Evolutionary conservation across 345 rosid genomes (phyloP).

Genomic region (Geranium rotundifolium): DNA sequence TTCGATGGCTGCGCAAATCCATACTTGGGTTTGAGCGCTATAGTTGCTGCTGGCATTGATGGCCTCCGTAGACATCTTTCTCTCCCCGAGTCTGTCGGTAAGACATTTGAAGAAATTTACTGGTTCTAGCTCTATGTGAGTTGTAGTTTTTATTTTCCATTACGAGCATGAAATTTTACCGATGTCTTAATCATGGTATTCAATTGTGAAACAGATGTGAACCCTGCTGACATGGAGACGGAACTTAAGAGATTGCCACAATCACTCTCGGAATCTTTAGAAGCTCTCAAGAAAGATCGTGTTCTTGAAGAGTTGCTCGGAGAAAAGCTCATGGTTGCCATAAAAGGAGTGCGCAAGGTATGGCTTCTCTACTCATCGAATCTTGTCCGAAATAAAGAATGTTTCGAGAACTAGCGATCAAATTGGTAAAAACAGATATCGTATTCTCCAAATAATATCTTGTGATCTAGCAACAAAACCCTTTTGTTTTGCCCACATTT

Average conservation of each 20-base stretch:
- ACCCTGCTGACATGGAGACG: conserved; percentile 48
- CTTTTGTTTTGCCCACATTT: too few relatives aligned
- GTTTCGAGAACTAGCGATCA: too few relatives aligned
- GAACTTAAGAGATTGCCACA: conserved; percentile 56
- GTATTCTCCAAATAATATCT: too few relatives aligned
- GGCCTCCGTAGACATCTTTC: conserved; percentile 62
- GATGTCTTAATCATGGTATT: background rate
- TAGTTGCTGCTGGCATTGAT: conserved; percentile 81
- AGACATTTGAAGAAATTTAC: background rate
- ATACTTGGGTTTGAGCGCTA: conserved; percentile 61
- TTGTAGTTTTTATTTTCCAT: background rate
- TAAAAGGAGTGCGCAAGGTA: conserved; percentile 86
- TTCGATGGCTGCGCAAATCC: conserved; percentile 93
- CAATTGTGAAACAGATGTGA: conserved; percentile 33
- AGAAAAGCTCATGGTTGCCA: conserved; percentile 55
- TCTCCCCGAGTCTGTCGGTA: conserved; percentile 79
- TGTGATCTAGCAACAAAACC: too few relatives aligned
- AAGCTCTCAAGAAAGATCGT: conserved; percentile 49
- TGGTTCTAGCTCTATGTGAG: too few relatives aligned
- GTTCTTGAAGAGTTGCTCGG: conserved; percentile 54
- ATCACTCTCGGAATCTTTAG: conserved; percentile 60
- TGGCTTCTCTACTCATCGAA: too few relatives aligned
- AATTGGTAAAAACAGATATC: too few relatives aligned
- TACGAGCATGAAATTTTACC: background rate
- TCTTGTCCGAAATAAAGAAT: too few relatives aligned